A percentile compares a stretch with the other conserved stretches of the same genome.
Evolutionary conservation across 306 rosid species (phyloP).

Genomic region (Quercus alba): DNA sequence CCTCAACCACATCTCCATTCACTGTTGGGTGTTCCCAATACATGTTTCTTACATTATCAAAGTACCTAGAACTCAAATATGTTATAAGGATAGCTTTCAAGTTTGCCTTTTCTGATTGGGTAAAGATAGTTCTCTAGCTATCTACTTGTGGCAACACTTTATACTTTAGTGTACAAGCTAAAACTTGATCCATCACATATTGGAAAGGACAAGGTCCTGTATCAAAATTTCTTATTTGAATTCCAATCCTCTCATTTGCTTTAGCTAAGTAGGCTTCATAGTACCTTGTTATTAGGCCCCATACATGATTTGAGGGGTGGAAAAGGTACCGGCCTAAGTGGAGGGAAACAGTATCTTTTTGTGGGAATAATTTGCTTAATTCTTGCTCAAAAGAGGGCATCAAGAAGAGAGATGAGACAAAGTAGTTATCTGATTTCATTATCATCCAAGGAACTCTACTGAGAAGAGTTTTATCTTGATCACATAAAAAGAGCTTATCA

Average conservation of each 20-base stretch:
- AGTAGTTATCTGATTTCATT: slow-evolving; percentile 57
- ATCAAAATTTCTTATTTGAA: slow-evolving; percentile 71
- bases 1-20: slow-evolving; percentile 55
- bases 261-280: slow-evolving; percentile 59
- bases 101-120: slow-evolving; percentile 24
- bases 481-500: slow-evolving; percentile 79
- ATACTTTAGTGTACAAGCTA: slow-evolving; percentile 51
- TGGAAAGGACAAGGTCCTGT: slow-evolving; percentile 57
- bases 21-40: slow-evolving; percentile 65
- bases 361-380: slow-evolving; percentile 54
- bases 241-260: slow-evolving; percentile 60
- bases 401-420: slow-evolving; percentile 62
- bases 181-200: slow-evolving; percentile 64
- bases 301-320: slow-evolving; percentile 61
- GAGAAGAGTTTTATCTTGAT: slow-evolving; percentile 54
- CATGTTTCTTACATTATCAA: slow-evolving; percentile 52
- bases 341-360: slow-evolving; percentile 60
- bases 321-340: slow-evolving; percentile 63
- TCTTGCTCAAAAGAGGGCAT: slow-evolving; percentile 69
- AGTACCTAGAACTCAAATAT: slow-evolving; percentile 61
- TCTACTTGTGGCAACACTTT: slow-evolving; percentile 52
- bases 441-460: slow-evolving; percentile 55
- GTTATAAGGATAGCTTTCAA: slow-evolving; percentile 61
- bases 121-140: slow-evolving; percentile 8
- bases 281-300: slow-evolving; percentile 66